These are phyloP conservation scores for Mycena albidolilacea DNA, from an alignment of 768 basidiomycete species.

Conservation along the genomic window DNA sequence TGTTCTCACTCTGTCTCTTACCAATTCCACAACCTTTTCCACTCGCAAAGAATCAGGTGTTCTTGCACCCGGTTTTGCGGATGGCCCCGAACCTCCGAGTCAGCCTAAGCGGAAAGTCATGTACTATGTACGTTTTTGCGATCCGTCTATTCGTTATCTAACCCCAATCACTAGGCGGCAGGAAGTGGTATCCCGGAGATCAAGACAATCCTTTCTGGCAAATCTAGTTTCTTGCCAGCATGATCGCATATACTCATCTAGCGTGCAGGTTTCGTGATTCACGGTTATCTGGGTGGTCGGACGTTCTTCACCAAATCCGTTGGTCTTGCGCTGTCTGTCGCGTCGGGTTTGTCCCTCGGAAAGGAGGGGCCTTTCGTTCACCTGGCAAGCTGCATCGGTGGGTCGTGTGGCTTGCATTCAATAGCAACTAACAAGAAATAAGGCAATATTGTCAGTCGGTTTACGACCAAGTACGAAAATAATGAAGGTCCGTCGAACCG, in stretches of 20 bases:
- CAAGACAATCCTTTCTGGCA: slow-evolving; percentile 93
- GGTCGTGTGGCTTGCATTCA: not conserved
- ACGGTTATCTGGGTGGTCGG: slow-evolving; percentile 94
- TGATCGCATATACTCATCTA: slow-evolving; percentile 24
- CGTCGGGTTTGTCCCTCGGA: slow-evolving; percentile 91
- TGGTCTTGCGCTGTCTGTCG: slow-evolving; percentile 91
- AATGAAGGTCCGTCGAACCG: slow-evolving; percentile 78
- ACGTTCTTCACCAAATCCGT: slow-evolving; percentile 92
- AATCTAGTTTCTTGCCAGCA: slow-evolving; percentile 32
- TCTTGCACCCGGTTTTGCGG: slow-evolving; percentile 62
- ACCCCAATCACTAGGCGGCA: slow-evolving; percentile 72
- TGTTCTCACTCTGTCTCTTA: slow-evolving; percentile 88
- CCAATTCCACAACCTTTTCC: slow-evolving; percentile 89
- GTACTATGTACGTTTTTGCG: slow-evolving; percentile 78
- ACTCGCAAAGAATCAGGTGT: slow-evolving; percentile 93
- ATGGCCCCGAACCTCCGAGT: slow-evolving; percentile 43
- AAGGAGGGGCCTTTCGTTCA: slow-evolving; percentile 40
- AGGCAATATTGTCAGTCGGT: slow-evolving; percentile 88
- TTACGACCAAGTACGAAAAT: slow-evolving; percentile 90
- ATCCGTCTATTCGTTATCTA: slow-evolving; percentile 26
- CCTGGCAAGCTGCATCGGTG: slow-evolving; percentile 63
- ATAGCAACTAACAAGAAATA: not conserved
- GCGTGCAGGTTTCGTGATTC: slow-evolving; percentile 89
- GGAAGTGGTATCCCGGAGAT: slow-evolving; percentile 98
- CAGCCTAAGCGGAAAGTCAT: slow-evolving; percentile 73